Conservation (phyloP, 2,329 filamentous ascomycete species). For the Phoma herbarum region DNA sequence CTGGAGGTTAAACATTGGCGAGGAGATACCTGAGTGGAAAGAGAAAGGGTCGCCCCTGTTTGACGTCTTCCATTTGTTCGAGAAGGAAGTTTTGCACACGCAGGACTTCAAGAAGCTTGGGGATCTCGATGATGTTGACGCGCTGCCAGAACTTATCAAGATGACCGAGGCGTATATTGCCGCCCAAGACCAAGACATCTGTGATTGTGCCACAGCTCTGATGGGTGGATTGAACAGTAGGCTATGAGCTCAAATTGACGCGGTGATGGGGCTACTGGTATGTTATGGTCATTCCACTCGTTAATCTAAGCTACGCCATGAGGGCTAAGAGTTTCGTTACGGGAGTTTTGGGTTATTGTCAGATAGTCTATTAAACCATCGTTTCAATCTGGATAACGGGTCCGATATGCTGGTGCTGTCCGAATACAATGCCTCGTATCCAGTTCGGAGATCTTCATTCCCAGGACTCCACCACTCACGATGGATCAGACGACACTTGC, state of each 20-base stretch:
- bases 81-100: not conserved
- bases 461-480: not conserved
- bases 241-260: not conserved
- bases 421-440: not conserved
- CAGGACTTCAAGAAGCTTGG: slow-evolving; percentile 2
- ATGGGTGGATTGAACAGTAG: not conserved
- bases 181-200: not conserved
- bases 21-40: slow-evolving; percentile 10
- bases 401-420: not conserved
- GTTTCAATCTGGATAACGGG: not conserved
- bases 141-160: not conserved
- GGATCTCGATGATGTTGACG: slow-evolving; percentile 1
- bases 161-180: not conserved
- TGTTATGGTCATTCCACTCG: not conserved
- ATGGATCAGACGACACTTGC: not conserved
- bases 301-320: not conserved
- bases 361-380: not conserved
- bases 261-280: not conserved
- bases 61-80: not conserved
- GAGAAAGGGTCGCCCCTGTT: not conserved
- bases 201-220: slow-evolving; percentile 2
- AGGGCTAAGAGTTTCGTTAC: not conserved
- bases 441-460: not conserved
- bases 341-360: not conserved
- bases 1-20: slow-evolving; percentile 9